Percentiles rank a stretch among this genome's conserved stretches.
Conservation (phyloP, 129 eudicot genomes). For the Lactuca saligna region DNA sequence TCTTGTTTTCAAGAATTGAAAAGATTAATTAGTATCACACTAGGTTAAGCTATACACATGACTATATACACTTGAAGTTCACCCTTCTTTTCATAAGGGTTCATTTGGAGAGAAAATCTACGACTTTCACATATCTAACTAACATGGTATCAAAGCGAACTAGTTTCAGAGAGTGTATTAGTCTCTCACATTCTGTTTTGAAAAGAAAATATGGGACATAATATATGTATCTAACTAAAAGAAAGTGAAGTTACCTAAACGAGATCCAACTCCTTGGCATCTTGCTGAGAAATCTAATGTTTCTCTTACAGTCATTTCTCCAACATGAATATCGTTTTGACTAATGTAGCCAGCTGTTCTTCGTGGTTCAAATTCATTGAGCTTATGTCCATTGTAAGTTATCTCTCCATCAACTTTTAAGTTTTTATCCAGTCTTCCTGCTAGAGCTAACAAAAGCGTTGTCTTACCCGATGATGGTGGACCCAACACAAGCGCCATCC, state of each 20-base stretch:
- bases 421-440: no score
- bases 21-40: background rate
- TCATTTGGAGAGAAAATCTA: no score
- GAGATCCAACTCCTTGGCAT: slow-evolving; percentile 88
- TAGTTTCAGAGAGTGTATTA: background rate
- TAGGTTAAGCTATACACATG: background rate
- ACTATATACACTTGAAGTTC: no score
- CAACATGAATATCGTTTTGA: slow-evolving; percentile 82
- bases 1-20: background rate
- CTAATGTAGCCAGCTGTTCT: slow-evolving; percentile 80
- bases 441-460: slow-evolving; percentile 28
- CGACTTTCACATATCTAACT: no score
- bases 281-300: slow-evolving; percentile 87
- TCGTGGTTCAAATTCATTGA: slow-evolving; percentile 73
- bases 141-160: no score
- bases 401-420: slow-evolving; percentile 60
- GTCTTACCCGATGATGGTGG: slow-evolving; percentile 80
- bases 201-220: no score
- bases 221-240: background rate
- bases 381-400: slow-evolving; percentile 76
- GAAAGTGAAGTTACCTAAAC: slow-evolving; percentile 53
- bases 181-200: background rate
- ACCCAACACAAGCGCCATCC: slow-evolving; percentile 67
- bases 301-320: slow-evolving; percentile 81
- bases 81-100: no score